A percentile compares a stretch with the other conserved stretches of the same genome.
phyloP scores from a whole-genome alignment of 2,329 filamentous ascomycete genomes.

The Botryosphaeria agaves region DNA sequence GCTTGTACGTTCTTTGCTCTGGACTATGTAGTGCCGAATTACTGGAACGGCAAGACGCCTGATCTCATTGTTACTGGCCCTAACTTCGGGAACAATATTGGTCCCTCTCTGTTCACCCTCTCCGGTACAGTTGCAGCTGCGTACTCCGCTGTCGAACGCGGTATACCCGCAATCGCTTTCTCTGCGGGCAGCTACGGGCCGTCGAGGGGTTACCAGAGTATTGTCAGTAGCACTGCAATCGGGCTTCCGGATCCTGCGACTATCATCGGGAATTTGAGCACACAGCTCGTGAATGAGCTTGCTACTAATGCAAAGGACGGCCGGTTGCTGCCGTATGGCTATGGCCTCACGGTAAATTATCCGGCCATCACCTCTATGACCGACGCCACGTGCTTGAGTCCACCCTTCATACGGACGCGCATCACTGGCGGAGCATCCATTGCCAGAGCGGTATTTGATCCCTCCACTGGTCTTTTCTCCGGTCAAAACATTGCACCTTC shows the following conservation, averaged over 20 bases:
- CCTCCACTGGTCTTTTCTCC: constrained; percentile 25
- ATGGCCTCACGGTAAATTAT: constrained; percentile 33
- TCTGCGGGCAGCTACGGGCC: constrained; percentile 25
- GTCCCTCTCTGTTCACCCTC: constrained; percentile 35
- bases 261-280: constrained; percentile 23
- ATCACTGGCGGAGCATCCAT: constrained; percentile 32
- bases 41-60: constrained; percentile 29
- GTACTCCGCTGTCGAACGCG: constrained; percentile 29
- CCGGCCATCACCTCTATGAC: constrained; percentile 23
- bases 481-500: constrained; percentile 22
- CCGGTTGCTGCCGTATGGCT: constrained; percentile 27
- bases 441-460: constrained; percentile 27
- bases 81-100: constrained; percentile 37
- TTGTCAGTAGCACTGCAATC: constrained; percentile 20
- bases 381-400: constrained; percentile 21
- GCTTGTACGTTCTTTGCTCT: constrained; percentile 38
- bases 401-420: constrained; percentile 28
- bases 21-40: constrained; percentile 36
- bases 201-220: constrained; percentile 24
- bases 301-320: constrained; percentile 18
- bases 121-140: constrained; percentile 34
- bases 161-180: constrained; percentile 31
- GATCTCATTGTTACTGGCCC: constrained; percentile 39
- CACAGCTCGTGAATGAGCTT: constrained; percentile 27
- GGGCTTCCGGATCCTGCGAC: constrained; percentile 23